Conservation (phyloP, 805 yeast species). For the Kluyveromyces dobzhanskii region DNA sequence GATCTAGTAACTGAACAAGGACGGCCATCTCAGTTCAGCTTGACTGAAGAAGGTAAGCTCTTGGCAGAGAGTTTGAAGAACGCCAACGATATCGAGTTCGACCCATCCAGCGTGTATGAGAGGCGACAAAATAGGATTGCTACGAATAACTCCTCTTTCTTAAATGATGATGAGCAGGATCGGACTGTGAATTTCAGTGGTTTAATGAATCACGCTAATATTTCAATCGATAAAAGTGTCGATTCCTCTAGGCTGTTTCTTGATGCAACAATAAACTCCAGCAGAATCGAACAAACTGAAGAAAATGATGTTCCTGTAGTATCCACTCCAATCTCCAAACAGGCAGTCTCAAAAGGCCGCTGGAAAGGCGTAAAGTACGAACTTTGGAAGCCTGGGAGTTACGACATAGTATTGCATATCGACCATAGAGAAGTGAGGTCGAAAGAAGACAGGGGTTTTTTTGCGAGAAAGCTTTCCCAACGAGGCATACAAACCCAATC, state of each 20-base stretch:
- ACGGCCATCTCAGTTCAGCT: conserved; percentile 47
- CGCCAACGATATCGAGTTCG: conserved; percentile 34
- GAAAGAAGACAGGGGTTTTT: conserved; percentile 58
- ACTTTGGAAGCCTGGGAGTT: conserved; percentile 56
- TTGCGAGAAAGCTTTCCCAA: conserved; percentile 43
- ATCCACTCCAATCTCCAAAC: conserved; percentile 4
- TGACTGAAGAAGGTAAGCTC: conserved; percentile 63
- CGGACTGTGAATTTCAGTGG: conserved; percentile 1
- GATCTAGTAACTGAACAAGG: conserved; percentile 49
- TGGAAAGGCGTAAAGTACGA: conserved; percentile 23
- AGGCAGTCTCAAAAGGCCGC: conserved; percentile 13
- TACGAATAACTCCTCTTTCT: conserved; percentile 5
- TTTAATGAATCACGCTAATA: conserved; percentile 1
- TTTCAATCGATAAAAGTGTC: neutral
- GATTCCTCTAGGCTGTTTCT: conserved; percentile 1
- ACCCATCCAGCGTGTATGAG: conserved; percentile 11
- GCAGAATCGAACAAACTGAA: conserved; percentile 1
- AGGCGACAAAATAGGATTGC: conserved; percentile 5
- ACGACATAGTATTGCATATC: conserved; percentile 50
- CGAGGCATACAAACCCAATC: conserved; percentile 45
- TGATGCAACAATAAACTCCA: conserved; percentile 2
- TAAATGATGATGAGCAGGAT: conserved; percentile 1
- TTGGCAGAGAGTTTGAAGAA: conserved; percentile 50
- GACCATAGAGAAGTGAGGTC: conserved; percentile 83
- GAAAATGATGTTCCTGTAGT: neutral